Percentiles rank a stretch among this genome's conserved stretches.
Conservation (phyloP, 768 basidiomycete genomes). For the Clitopilus passeckerianus region DNA sequence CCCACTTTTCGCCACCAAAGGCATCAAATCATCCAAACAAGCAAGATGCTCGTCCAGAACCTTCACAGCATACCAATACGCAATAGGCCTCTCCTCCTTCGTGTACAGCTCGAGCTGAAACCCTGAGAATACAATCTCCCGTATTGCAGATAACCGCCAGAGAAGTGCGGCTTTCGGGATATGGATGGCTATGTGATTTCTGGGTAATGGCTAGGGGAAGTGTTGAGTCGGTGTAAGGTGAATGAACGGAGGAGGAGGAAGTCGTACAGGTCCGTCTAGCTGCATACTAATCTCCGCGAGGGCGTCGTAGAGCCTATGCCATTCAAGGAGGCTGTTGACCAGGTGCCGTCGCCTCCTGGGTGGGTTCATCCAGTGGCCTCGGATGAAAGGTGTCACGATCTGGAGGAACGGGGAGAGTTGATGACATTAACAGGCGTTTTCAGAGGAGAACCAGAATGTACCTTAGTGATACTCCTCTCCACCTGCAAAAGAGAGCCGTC, state of each 20-base stretch:
- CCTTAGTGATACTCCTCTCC: slow-evolving; percentile 39
- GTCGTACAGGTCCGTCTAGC: slow-evolving; percentile 24
- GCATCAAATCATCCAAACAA: slow-evolving; percentile 44
- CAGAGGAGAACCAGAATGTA: slow-evolving; percentile 13
- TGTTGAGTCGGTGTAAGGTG: not conserved
- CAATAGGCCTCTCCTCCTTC: slow-evolving; percentile 61
- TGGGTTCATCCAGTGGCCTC: slow-evolving; percentile 64
- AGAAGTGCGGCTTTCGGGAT: slow-evolving; percentile 45
- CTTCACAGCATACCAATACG: slow-evolving; percentile 68
- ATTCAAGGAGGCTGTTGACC: slow-evolving; percentile 57
- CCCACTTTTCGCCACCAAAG: slow-evolving; percentile 33
- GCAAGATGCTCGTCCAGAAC: slow-evolving; percentile 54
- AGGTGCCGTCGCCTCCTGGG: slow-evolving; percentile 61
- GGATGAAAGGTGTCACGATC: slow-evolving; percentile 55
- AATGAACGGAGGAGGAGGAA: slow-evolving; percentile 1
- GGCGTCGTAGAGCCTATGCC: slow-evolving; percentile 60
- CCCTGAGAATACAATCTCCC: slow-evolving; percentile 69
- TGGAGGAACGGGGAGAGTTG: slow-evolving; percentile 19
- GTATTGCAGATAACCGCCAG: slow-evolving; percentile 56
- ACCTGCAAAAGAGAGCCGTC: slow-evolving; percentile 32
- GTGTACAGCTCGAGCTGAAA: slow-evolving; percentile 75
- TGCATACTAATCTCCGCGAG: slow-evolving; percentile 27
- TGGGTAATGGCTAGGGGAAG: slow-evolving; percentile 21
- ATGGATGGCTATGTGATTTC: slow-evolving; percentile 28
- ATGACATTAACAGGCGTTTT: slow-evolving; percentile 3